These are phyloP conservation scores for Gamsiella multidivaricata DNA, from an alignment of 192 early-diverging fungal species.

Conservation along the genomic window DNA sequence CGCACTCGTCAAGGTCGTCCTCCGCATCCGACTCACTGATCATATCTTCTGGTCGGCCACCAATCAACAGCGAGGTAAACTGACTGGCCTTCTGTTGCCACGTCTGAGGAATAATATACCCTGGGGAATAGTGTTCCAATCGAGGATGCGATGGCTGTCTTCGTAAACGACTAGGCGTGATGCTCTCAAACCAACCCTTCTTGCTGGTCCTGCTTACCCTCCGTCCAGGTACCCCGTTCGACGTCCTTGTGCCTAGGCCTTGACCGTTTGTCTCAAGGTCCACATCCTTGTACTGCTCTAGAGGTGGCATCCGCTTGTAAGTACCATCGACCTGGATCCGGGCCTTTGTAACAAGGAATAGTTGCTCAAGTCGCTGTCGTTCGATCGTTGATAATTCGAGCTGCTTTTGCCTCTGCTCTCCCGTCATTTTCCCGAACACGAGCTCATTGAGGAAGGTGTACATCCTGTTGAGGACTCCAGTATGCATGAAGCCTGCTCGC, in stretches of 20 bases:
- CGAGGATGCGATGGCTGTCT: conserved; percentile 4
- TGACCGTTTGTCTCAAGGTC: background rate
- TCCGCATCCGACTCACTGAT: conserved; percentile 48
- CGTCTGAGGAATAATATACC: conserved; percentile 48
- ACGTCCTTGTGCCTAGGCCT: conserved; percentile 5
- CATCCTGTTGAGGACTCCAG: conserved; percentile 70
- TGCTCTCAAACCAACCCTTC: conserved; percentile 51
- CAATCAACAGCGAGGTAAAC: conserved; percentile 38
- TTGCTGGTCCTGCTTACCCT: conserved; percentile 27
- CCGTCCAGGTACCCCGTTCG: background rate
- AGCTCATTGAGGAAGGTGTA: conserved; percentile 68
- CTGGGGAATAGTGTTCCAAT: conserved; percentile 29
- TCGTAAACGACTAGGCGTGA: conserved; percentile 33
- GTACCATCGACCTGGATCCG: conserved; percentile 33
- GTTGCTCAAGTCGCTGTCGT: conserved; percentile 30
- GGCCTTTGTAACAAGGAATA: conserved; percentile 52
- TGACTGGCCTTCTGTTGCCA: conserved; percentile 50
- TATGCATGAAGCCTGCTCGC: conserved; percentile 66
- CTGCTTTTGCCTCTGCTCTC: conserved; percentile 32
- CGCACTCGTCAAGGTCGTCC: conserved; percentile 30
- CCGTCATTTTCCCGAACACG: conserved; percentile 50
- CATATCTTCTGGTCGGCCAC: conserved; percentile 41
- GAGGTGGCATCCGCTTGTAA: conserved; percentile 26
- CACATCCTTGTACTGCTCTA: background rate
- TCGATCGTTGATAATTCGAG: conserved; percentile 43